Evolutionary conservation across 202 grass and related monocot genomes (phyloP), one percentile per base, ranked within the genome.

Genomic region (Setaria italica): DNA sequence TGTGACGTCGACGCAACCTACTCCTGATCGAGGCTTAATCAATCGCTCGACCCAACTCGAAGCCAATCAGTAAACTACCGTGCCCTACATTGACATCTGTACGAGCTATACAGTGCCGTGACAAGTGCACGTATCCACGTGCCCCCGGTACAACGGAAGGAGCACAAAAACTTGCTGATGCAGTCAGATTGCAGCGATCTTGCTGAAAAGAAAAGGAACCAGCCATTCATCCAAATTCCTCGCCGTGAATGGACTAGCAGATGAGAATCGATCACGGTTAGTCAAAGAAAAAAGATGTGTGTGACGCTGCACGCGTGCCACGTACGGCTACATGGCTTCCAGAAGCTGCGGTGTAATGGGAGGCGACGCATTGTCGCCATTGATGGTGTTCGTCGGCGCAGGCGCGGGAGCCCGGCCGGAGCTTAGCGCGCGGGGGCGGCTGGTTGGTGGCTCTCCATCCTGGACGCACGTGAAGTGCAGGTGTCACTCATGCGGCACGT

Each of bases 111-210:
- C 49, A 57, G 72, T 4, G 4, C 10, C 59, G 34, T 66, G 71
- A 56, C 46, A 76, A 39, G 47, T 43, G 34, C 48, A 5, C 21
- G 35, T n/a, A 43, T 34, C 47, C 81, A 84, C 58, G 58, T 74
- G 37, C 12, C 63, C 17, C 34, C 4, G 9, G 11, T 32, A 3
- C 25, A 63, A 32, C 14, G 25, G 2, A 4, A 34, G 21, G 43
- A 51, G 43, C 33, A 74, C 57, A 64, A 64, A 63, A 63, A 41
- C 30, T 7, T 7, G 45, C 32, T 53, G 70, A 65, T 34, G 19
- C 21, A 15, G 72, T 25, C 35, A 68, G 72, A 57, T 77, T 58
- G 66, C 65, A 17, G 65, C 7, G 65, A 70, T 81, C 79, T 62
- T 59, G 10, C 12, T 29, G 16, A 37, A 43, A n/a, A 2, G 37